Conservation (phyloP, 139 green algal species). For the Parachlorella kessleri region DNA sequence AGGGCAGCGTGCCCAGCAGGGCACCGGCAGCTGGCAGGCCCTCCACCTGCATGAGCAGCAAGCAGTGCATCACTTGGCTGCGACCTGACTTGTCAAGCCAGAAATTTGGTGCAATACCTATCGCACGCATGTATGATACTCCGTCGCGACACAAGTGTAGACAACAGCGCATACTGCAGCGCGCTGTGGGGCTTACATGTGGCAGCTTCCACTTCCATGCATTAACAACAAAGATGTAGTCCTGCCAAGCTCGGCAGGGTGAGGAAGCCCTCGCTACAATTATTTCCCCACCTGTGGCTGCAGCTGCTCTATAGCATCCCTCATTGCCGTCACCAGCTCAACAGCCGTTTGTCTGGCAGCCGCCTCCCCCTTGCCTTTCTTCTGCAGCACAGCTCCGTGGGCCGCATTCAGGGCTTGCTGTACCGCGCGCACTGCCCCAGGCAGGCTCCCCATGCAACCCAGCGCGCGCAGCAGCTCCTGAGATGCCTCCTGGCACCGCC, state of each 20-base stretch:
- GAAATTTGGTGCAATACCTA: too few species aligned
- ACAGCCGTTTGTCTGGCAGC: slow-evolving; percentile 23
- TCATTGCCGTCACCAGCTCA: slow-evolving; percentile 3
- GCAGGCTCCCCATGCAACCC: neutral
- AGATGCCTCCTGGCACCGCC: slow-evolving; percentile 20
- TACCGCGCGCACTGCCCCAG: neutral
- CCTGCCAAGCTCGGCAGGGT: neutral
- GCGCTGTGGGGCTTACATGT: neutral
- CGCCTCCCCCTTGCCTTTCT: slow-evolving; percentile 10
- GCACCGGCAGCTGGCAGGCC: neutral
- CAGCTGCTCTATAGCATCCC: neutral
- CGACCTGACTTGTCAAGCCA: too few species aligned
- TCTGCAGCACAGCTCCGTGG: neutral
- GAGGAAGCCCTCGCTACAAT: neutral
- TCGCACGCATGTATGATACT: neutral
- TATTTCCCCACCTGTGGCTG: slow-evolving; percentile 4
- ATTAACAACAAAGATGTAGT: neutral
- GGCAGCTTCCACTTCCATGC: too few species aligned
- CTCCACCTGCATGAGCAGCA: slow-evolving; percentile 12
- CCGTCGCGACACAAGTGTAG: neutral
- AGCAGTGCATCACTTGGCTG: too few species aligned
- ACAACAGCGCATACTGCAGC: neutral
- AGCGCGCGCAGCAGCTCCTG: slow-evolving; percentile 1
- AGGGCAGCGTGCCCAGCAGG: neutral
- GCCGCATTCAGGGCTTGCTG: slow-evolving; percentile 16